Base-by-base conservation (phyloP, 164 flowering plant genomes). In the Piper longum region DNA sequence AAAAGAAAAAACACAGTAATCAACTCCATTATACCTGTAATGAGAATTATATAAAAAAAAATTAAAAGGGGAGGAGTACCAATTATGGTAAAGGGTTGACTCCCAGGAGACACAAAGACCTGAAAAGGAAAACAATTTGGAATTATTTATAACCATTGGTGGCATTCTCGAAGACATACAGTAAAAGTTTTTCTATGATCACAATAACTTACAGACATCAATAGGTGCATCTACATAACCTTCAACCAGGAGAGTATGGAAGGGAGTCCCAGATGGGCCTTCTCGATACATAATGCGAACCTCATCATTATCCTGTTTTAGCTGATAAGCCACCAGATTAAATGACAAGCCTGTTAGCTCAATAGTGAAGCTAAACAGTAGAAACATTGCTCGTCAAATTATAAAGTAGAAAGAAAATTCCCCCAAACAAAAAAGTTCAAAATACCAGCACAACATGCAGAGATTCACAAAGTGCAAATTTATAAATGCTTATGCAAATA, bases 81-180 rank as follows among this genome's bases (percentile, higher is more conserved):
- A 93, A 75, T 82, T 85, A 54, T 62, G 66, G 75, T 86, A 93
- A 0, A 93, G 86, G 36, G 72, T 63, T 45, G 96, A 57, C 73
- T 89, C 97, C 88, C 87, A 84, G 41, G 95, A 78, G 57, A 85
- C 72, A 64, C 97, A 89, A 72, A 93, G 77, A 80, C 98, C 98
- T 89, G 85, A 68, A 73, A 69, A 2, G 84, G 67, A 73, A 69
- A 2, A 43, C 19, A 60, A 65, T 5, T 42, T 19, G 18, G 3
- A 65, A 43, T 2, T 1, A 40, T 16, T 19, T 59, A 48, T 54
- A 55, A 54, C 56, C 58, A 3, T 56, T 26, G 9, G 12, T 9
- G 52, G 14, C 52, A 9, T 48, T 48, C 14, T 9, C 7, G 12
- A 9, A 44, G 48, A 9, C 36, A 44, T 9, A 44, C 48, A 48